Percentiles rank a stretch among this genome's conserved stretches.
These are phyloP conservation scores for Fraxinus greggii DNA, from an alignment of 305 asterid genomes.

Conservation along the genomic window DNA sequence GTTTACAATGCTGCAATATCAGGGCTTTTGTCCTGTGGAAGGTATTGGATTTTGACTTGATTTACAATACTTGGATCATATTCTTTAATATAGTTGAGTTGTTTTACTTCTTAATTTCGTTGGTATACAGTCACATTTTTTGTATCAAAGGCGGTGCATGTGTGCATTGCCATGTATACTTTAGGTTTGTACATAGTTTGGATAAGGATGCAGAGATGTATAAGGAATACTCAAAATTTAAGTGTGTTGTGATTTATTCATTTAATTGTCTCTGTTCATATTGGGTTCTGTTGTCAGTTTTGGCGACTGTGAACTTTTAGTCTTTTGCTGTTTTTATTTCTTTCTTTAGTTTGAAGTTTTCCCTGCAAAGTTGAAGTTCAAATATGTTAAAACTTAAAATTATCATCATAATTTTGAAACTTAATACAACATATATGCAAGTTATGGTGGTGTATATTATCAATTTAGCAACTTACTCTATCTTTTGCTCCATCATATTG, in stretches of 20 bases:
- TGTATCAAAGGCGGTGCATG: neutral
- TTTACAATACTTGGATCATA: neutral
- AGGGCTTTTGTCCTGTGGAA: constrained; percentile 60
- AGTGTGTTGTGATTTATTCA: neutral
- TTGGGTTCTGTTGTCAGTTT: neutral
- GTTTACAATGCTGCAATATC: constrained; percentile 80
- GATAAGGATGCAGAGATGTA: neutral
- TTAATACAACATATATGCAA: neutral
- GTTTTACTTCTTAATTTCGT: neutral
- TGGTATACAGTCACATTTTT: neutral
- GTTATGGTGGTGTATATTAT: neutral
- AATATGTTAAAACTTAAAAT: neutral
- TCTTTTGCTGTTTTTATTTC: neutral
- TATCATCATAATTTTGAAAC: neutral
- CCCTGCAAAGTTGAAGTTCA: neutral
- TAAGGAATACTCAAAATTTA: neutral
- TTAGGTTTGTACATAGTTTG: neutral
- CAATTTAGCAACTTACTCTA: neutral
- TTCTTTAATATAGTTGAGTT: constrained; percentile 7
- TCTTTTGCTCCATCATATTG: neutral
- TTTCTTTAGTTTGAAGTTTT: neutral
- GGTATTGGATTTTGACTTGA: constrained; percentile 40
- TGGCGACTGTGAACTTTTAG: neutral
- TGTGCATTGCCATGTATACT: neutral
- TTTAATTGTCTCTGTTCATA: neutral